phyloP scores from a whole-genome alignment of 2,329 filamentous ascomycete species.

The Colletotrichum falcatum region DNA sequence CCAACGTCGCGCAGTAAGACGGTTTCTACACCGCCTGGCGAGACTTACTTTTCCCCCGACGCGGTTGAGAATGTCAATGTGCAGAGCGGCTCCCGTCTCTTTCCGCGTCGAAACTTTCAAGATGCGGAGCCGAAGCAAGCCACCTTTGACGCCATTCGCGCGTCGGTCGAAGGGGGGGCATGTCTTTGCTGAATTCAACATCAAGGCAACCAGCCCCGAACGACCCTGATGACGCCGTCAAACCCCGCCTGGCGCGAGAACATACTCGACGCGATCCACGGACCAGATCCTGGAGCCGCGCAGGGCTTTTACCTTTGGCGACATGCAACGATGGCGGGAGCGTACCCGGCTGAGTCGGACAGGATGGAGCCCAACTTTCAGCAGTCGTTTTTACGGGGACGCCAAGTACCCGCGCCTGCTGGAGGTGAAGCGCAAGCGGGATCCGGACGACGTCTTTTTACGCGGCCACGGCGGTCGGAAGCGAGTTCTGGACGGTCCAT shows the following conservation, averaged over 20 bases:
- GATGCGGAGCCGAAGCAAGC: conserved; percentile 12
- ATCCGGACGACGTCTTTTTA: conserved; percentile 49
- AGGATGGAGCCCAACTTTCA: conserved; percentile 48
- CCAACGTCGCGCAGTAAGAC: conserved; percentile 31
- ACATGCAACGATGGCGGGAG: conserved; percentile 49
- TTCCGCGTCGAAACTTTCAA: conserved; percentile 25
- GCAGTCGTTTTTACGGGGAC: conserved; percentile 48
- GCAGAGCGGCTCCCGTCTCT: conserved; percentile 23
- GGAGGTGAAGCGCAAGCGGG: conserved; percentile 48
- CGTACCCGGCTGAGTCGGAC: conserved; percentile 49
- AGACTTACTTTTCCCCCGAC: conserved; percentile 23
- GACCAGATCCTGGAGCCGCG: conserved; percentile 40
- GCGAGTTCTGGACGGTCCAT: conserved; percentile 44
- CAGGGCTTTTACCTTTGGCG: conserved; percentile 47
- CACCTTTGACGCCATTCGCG: conserved; percentile 27
- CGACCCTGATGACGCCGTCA: conserved; percentile 51
- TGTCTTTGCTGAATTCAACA: conserved; percentile 28
- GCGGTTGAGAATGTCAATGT: conserved; percentile 28
- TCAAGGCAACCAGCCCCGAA: conserved; percentile 25
- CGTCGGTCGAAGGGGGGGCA: conserved; percentile 25
- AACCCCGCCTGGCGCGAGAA: conserved; percentile 60
- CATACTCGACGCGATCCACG: conserved; percentile 49
- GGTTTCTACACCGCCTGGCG: conserved; percentile 34
- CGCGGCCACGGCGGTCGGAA: conserved; percentile 46
- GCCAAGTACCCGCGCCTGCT: conserved; percentile 46